Percentiles rank a stretch among this genome's conserved stretches.
Conservation (phyloP, 202 grass and related monocot species). For the Hordeum pubiflorum region DNA sequence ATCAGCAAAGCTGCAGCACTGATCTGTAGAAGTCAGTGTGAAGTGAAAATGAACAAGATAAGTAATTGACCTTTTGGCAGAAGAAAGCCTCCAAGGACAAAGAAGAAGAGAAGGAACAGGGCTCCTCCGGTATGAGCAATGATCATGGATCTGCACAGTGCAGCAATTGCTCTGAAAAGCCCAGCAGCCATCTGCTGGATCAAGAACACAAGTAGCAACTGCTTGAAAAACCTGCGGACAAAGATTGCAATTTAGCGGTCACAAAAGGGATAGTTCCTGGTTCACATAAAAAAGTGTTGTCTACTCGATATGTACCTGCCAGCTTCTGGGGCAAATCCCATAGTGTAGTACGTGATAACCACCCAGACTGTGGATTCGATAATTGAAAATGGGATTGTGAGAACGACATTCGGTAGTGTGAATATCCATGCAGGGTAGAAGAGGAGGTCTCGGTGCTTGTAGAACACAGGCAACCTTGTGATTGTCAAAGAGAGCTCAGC, state of each 20-base stretch:
- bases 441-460: slow-evolving; percentile 88
- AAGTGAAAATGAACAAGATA: slow-evolving; percentile 13
- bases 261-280: slow-evolving; percentile 9
- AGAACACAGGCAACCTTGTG: slow-evolving; percentile 89
- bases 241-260: slow-evolving; percentile 12
- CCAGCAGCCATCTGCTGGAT: slow-evolving; percentile 90
- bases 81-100: slow-evolving; percentile 95
- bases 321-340: slow-evolving; percentile 87
- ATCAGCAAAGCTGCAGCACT: slow-evolving; percentile 15
- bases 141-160: slow-evolving; percentile 83
- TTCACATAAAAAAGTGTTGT: background rate
- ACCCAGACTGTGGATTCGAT: slow-evolving; percentile 81
- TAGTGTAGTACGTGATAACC: slow-evolving; percentile 76
- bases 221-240: slow-evolving; percentile 90
- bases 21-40: background rate
- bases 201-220: slow-evolving; percentile 81
- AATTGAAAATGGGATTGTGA: slow-evolving; percentile 84
- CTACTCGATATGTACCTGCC: slow-evolving; percentile 43
- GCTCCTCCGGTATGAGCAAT: slow-evolving; percentile 87
- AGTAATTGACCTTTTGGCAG: slow-evolving; percentile 67
- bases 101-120: slow-evolving; percentile 71
- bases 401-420: slow-evolving; percentile 68
- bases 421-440: slow-evolving; percentile 96
- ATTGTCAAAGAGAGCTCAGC: slow-evolving; percentile 83
- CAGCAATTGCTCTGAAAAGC: slow-evolving; percentile 79